Conservation (phyloP, 2,329 filamentous ascomycete species). For the Pseudogymnoascus sp. region DNA sequence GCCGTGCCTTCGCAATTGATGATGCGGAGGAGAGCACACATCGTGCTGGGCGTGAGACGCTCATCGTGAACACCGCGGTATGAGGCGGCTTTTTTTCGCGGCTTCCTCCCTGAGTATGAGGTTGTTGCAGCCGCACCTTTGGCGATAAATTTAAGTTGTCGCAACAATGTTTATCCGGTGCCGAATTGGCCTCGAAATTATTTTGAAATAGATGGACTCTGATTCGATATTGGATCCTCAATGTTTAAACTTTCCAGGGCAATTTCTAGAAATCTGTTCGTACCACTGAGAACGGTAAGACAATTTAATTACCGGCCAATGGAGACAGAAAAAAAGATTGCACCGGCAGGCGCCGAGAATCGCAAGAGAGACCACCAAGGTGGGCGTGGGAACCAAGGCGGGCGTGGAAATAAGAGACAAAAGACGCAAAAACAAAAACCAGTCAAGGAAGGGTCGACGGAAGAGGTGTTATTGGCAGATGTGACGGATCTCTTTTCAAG, state of each 20-base stretch:
- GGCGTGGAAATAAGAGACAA: conserved; percentile 33
- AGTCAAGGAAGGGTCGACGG: conserved; percentile 50
- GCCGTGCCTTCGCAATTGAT: conserved; percentile 31
- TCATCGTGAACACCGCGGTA: conserved; percentile 30
- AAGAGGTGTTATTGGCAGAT: conserved; percentile 59
- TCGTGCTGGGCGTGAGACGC: conserved; percentile 37
- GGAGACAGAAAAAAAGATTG: background rate
- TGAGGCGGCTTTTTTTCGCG: conserved; percentile 3
- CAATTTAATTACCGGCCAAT: conserved; percentile 2
- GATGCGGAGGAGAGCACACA: conserved; percentile 40
- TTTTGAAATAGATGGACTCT: conserved; percentile 3
- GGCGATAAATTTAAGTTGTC: conserved; percentile 3
- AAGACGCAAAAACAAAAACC: conserved; percentile 49
- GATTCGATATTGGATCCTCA: background rate
- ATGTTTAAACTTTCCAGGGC: background rate
- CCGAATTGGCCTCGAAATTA: conserved; percentile 9
- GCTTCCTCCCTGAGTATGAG: conserved; percentile 5
- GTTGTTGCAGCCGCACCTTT: background rate
- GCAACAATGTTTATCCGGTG: background rate
- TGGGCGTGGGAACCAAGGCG: conserved; percentile 18
- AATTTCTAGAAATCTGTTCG: background rate
- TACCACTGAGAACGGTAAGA: background rate
- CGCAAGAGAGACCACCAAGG: conserved; percentile 6
- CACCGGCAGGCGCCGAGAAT: background rate
- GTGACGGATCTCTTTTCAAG: conserved; percentile 44